Base-by-base conservation (phyloP, 495 filamentous ascomycete genomes). In the Geopyxis carbonaria region DNA sequence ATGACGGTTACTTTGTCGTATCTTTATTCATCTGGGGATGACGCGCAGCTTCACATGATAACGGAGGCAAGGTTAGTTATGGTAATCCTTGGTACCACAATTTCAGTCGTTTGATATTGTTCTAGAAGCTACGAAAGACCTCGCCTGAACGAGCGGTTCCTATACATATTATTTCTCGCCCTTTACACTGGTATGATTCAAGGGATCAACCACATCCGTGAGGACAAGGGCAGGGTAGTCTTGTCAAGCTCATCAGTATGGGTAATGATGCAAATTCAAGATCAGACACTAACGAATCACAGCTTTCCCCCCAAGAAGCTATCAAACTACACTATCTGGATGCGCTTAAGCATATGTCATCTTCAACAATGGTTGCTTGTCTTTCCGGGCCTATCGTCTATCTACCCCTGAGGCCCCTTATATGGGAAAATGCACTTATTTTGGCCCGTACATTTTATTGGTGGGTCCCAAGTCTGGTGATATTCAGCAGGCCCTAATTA, bases 1-100 rank as follows among this genome's bases (percentile, higher is more conserved):
- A 80, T 69, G 62, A 60, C 80, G 55, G 95, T 89, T 55, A 78
- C 75, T 51, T 71, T 81, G 46, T 61, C 89, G 24, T 95, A 91
- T 52, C 66, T 89, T 10, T 82, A 74, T 70, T 85, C 80, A 2
- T 63, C 68, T 14, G 56, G 75, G n/a, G 53, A 64, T n/a, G 57
- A 61, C 5, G 72, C 75, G 6, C 67, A 77, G 28, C 61, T 94
- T 13, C 65, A 70, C 35, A 79, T 76, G 69, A 70, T 89, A 37
- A 76, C 76, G 18, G 65, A 70, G 37, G 70, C 67, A 49, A 66
- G 62, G 72, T 75, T 58, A 38, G 66, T 62, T 14, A 8, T 33
- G 28, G 16, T 6, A 29, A 19, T 28, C 23, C 13, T 21, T 25
- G 3, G 22, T 32, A 30, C 16, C 20, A 7, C n/a, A 24, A 6